phyloP scores from a whole-genome alignment of 495 filamentous ascomycete genomes.

The Copromyces sp. region DNA sequence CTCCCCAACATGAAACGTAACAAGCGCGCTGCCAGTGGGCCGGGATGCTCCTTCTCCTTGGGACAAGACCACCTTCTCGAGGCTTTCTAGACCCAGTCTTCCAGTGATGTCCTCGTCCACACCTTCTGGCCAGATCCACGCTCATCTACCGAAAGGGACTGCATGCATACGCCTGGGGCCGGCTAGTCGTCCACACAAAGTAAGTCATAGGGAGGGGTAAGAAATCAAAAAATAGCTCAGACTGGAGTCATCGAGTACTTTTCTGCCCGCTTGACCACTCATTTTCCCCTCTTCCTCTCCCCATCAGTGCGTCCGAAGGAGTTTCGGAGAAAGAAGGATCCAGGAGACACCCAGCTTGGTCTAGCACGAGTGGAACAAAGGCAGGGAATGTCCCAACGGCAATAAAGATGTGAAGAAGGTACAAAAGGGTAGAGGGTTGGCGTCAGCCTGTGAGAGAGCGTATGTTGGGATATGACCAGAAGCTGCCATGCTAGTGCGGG shows the following conservation, averaged over 20 bases:
- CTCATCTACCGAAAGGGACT: conserved; percentile 12
- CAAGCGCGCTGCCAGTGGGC: conserved; percentile 19
- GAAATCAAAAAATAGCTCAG: conserved; percentile 2
- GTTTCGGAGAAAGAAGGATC: conserved; percentile 6
- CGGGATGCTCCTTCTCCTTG: not conserved
- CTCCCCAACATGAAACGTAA: conserved; percentile 24
- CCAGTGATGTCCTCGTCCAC: conserved; percentile 1
- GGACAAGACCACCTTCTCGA: not conserved
- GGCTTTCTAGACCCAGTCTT: not conserved
- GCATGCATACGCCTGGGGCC: conserved; percentile 10
- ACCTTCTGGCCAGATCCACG: conserved; percentile 6
- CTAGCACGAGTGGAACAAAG: conserved; percentile 5
- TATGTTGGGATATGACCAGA: conserved; percentile 13
- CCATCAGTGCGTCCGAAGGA: not conserved
- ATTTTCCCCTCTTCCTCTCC: conserved; percentile 2
- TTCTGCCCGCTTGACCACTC: not conserved
- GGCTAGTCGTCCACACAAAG: conserved; percentile 9
- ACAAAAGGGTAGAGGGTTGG: conserved; percentile 8
- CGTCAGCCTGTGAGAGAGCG: conserved; percentile 16
- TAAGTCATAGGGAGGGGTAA: conserved; percentile 7
- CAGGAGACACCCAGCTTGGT: conserved; percentile 10
- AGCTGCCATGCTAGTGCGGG: conserved; percentile 22
- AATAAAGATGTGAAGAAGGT: conserved; percentile 15
- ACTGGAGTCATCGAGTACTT: not conserved
- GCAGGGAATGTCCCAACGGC: conserved; percentile 9